Conservation (phyloP, 2,329 filamentous ascomycete species). For the Alternaria sp. region DNA sequence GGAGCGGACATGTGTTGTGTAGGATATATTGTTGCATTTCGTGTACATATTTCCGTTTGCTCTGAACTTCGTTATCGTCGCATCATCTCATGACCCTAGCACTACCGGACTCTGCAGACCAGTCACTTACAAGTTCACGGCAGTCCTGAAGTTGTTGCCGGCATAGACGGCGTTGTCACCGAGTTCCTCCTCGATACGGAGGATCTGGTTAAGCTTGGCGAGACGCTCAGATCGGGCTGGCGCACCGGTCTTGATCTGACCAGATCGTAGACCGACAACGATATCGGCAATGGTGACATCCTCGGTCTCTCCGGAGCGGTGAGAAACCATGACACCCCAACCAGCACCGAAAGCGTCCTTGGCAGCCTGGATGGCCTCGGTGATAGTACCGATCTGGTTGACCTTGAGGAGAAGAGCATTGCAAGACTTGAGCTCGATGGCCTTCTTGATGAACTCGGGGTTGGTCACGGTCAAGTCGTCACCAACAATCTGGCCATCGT, state of each 20-base stretch:
- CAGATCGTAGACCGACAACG: slow-evolving; percentile 92
- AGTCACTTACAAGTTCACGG: slow-evolving; percentile 70
- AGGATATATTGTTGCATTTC: slow-evolving; percentile 8
- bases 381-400: slow-evolving; percentile 99
- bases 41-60: slow-evolving; percentile 4
- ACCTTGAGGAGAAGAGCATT: slow-evolving; percentile 99
- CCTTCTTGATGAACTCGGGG: slow-evolving; percentile 98
- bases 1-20: not conserved
- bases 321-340: slow-evolving; percentile 99
- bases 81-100: not conserved
- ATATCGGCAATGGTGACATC: slow-evolving; percentile 99
- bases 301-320: slow-evolving; percentile 98
- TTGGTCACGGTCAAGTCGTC: slow-evolving; percentile 99
- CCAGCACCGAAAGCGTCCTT: slow-evolving; percentile 94
- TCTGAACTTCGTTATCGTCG: slow-evolving; percentile 12
- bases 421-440: slow-evolving; percentile 98
- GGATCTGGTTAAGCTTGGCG: slow-evolving; percentile 99
- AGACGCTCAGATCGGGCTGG: slow-evolving; percentile 96
- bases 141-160: slow-evolving; percentile 87
- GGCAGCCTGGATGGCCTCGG: slow-evolving; percentile 97
- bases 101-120: not conserved
- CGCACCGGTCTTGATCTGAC: slow-evolving; percentile 73
- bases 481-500: slow-evolving; percentile 97
- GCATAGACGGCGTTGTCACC: slow-evolving; percentile 84
- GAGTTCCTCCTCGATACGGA: slow-evolving; percentile 99